These are phyloP conservation scores for Cyberlindnera saturnus DNA, from an alignment of 805 yeast species.

Conservation along the genomic window DNA sequence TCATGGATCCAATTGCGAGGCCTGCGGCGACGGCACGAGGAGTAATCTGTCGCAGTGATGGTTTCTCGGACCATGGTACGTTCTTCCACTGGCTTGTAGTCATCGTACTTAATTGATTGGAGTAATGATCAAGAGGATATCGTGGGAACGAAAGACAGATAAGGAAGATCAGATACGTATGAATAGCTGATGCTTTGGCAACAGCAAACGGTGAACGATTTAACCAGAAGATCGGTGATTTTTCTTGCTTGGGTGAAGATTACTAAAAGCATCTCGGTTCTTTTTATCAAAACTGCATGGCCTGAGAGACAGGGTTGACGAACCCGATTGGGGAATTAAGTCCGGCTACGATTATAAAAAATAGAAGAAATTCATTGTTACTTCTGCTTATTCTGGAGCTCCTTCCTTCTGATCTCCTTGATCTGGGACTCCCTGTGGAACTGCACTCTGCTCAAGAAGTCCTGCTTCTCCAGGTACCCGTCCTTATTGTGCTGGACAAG, in stretches of 20 bases:
- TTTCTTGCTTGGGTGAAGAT: too few relatives aligned
- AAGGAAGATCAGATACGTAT: too few relatives aligned
- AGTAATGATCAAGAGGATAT: too few relatives aligned
- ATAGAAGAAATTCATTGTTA: background rate
- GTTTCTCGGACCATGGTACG: conserved; percentile 32
- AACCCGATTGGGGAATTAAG: background rate
- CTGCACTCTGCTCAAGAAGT: conserved; percentile 75
- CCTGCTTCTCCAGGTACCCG: conserved; percentile 89
- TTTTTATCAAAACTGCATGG: too few relatives aligned
- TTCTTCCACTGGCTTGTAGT: conserved; percentile 15
- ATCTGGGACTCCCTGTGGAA: conserved; percentile 31
- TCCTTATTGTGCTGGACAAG: conserved; percentile 74
- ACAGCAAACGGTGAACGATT: too few relatives aligned
- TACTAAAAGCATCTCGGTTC: too few relatives aligned
- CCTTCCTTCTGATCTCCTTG: conserved; percentile 31
- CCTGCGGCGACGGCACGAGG: conserved; percentile 72
- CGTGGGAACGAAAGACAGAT: too few relatives aligned
- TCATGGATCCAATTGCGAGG: conserved; percentile 76
- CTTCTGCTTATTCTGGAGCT: conserved; percentile 22
- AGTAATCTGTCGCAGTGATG: conserved; percentile 60
- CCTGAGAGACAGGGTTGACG: too few relatives aligned
- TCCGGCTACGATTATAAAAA: background rate
- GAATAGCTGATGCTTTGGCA: too few relatives aligned
- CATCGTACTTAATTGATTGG: background rate
- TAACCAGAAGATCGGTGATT: too few relatives aligned